phyloP scores from a whole-genome alignment of 2,329 filamentous ascomycete species.

The Cucurbitaria berberidis region DNA sequence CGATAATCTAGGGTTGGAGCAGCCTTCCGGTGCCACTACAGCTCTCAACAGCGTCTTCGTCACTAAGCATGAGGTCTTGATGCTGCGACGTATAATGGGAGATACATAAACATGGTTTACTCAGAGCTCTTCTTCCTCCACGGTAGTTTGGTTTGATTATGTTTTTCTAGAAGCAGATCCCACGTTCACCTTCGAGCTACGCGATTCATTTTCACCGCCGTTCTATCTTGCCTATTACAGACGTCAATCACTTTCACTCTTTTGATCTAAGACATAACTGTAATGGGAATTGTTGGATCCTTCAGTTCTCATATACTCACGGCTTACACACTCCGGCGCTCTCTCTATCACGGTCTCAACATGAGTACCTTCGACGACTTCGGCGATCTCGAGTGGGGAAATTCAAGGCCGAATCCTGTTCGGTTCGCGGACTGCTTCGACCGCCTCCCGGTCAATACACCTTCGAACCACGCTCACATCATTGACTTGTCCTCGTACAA shows the following conservation, averaged over 20 bases:
- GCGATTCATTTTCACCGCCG: no score
- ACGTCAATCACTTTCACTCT: no score
- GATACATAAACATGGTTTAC: background rate
- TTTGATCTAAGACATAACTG: no score
- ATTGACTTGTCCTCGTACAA: background rate
- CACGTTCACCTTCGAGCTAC: no score
- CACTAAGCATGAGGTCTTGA: slow-evolving; percentile 61
- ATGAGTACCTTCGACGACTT: background rate
- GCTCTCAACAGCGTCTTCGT: slow-evolving; percentile 52
- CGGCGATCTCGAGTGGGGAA: no score
- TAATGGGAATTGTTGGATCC: no score
- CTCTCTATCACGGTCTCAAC: background rate
- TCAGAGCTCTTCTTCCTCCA: no score
- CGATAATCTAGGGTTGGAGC: slow-evolving; percentile 36
- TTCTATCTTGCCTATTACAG: background rate
- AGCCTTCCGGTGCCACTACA: slow-evolving; percentile 19
- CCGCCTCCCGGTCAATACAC: background rate
- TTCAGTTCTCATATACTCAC: no score
- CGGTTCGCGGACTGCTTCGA: slow-evolving; percentile 1
- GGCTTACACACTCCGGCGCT: background rate
- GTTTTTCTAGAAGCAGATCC: no score
- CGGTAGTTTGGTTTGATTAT: background rate
- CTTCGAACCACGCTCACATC: slow-evolving; percentile 9
- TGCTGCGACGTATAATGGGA: slow-evolving; percentile 51
- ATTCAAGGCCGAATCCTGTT: background rate